A percentile compares a stretch with the other conserved stretches of the same genome.
phyloP scores from a whole-genome alignment of 169 alveolate species.

The Cryptosporidium sp. region DNA sequence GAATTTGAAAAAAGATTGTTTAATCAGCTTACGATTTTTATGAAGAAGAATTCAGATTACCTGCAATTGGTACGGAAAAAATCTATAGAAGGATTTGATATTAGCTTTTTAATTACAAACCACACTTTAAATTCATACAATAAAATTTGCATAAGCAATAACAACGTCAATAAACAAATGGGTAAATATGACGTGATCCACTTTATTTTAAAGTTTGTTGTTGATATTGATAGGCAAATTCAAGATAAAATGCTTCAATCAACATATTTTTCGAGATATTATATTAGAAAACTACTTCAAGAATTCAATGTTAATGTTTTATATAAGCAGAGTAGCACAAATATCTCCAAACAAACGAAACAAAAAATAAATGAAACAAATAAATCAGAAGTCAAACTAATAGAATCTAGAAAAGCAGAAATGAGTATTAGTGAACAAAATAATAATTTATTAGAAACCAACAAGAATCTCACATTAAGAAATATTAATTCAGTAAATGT shows the following conservation, averaged over 20 bases:
- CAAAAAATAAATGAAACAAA: background rate
- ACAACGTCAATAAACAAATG: background rate
- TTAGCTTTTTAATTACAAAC: constrained; percentile 54
- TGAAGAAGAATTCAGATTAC: constrained; percentile 62
- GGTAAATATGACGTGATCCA: constrained; percentile 61
- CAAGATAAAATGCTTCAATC: constrained; percentile 59
- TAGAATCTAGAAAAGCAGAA: background rate
- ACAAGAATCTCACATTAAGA: background rate
- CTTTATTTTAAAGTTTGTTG: constrained; percentile 53
- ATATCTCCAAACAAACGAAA: background rate
- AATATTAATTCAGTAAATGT: background rate
- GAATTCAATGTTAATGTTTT: constrained; percentile 8
- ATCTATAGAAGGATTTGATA: constrained; percentile 56
- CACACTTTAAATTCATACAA: constrained; percentile 1
- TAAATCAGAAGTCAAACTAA: background rate
- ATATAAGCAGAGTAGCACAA: background rate
- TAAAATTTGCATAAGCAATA: background rate
- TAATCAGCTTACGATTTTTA: constrained; percentile 44
- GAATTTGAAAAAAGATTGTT: constrained; percentile 58
- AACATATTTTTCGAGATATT: constrained; percentile 63
- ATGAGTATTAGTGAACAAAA: background rate
- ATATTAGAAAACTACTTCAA: constrained; percentile 36
- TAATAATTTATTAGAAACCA: background rate
- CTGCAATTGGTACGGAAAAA: constrained; percentile 30
- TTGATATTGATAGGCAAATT: constrained; percentile 66